A percentile compares a stretch with the other conserved stretches of the same genome.
Conservation (phyloP, 164 flowering plant species). For the Magnolia officinalis region DNA sequence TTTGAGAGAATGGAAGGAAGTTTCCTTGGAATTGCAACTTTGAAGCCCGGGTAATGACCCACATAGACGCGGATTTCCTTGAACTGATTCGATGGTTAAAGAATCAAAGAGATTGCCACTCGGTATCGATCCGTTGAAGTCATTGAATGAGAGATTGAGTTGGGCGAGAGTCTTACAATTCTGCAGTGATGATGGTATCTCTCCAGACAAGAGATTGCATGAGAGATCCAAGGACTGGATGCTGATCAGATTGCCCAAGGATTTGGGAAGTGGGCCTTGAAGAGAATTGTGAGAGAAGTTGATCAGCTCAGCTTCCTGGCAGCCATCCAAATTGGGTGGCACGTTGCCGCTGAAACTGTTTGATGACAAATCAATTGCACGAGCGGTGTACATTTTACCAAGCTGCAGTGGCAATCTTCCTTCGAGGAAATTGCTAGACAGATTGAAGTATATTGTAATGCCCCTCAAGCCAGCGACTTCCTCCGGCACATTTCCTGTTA, state of each 20-base stretch:
- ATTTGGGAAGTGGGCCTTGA: conserved; percentile 25
- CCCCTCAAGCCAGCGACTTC: conserved; percentile 24
- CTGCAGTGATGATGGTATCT: conserved; percentile 17
- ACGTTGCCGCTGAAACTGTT: conserved; percentile 34
- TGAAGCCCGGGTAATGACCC: conserved; percentile 25
- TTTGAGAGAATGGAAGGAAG: not conserved
- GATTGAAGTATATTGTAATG: conserved; percentile 5
- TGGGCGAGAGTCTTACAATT: not conserved
- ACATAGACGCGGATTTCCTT: conserved; percentile 32
- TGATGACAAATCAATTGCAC: conserved; percentile 22
- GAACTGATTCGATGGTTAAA: conserved; percentile 18
- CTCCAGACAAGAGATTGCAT: conserved; percentile 15
- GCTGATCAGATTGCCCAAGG: conserved; percentile 6
- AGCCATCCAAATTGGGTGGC: conserved; percentile 26
- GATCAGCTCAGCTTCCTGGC: conserved; percentile 18
- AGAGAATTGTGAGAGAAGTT: conserved; percentile 21
- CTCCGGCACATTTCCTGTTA: conserved; percentile 21
- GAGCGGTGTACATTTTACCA: conserved; percentile 23
- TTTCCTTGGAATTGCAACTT: conserved; percentile 12
- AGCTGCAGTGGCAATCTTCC: conserved; percentile 28
- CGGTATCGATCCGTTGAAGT: conserved; percentile 39
- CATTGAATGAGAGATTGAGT: conserved; percentile 34
- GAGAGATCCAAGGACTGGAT: conserved; percentile 18
- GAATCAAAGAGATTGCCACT: conserved; percentile 25
- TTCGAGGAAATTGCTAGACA: conserved; percentile 22